Base-by-base conservation (phyloP, 2,329 filamentous ascomycete species). In the Calonectria crousiana region DNA sequence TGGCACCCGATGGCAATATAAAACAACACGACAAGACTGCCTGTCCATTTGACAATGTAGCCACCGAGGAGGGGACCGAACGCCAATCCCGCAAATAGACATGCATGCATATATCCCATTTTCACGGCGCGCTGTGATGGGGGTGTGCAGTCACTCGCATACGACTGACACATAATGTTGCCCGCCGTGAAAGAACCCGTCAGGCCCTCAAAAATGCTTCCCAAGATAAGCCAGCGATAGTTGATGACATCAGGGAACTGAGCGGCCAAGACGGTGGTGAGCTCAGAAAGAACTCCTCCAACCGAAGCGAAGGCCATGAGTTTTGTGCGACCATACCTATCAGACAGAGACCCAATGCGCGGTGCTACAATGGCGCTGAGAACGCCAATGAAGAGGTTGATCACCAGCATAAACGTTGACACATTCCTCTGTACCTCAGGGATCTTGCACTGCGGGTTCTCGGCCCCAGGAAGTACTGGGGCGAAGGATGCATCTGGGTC, bases 71-170 rank as follows among this genome's bases (percentile, higher is more conserved):
- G 89, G 10, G 97, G 97, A 0, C 97, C 97, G 38, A 96, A 85
- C 0, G 97, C 96, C 58, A 98, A 91, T n/a, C 97, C 97, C 2
- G 91, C 90, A 84, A 98, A 98, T 11, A 99, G 88, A 78, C 93
- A 95, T 14, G 95, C 95, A 80, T 98, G 95, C 79, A 98, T 93
- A 82, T 96, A 96, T 9, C 95, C 96, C 83, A 98, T 97, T 6
- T 93, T 92, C 10, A 98, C 94, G 74, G 93, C 94, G 26, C 97
- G 92, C 80, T 91, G 92, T 36, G 94, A 93, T 0, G 95, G 94
- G 5, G 94, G 88, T 0, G 95, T 96, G 84, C 95, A 98, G 84
- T 99, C 97, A 51, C 95, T 93, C 16, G 94, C 93, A 84, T 98
- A 99, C 0, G 96, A 95, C 83, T 97, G 93, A 28, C 92, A 93